Base-by-base conservation (phyloP, 495 filamentous ascomycete genomes). In the Hamigera avellanea region DNA sequence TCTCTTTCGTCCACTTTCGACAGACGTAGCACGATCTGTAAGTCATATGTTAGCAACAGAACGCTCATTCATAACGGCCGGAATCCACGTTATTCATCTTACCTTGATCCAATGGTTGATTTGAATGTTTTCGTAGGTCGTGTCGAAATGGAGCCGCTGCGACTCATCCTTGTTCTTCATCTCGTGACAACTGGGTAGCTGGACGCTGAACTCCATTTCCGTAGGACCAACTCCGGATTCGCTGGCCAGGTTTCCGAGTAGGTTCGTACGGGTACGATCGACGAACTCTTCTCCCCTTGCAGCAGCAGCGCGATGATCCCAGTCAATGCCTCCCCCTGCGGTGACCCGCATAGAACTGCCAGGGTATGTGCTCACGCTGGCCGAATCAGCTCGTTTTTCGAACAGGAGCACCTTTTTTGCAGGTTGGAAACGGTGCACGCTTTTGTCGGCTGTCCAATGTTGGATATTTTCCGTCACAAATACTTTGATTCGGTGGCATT, bases 31-130 rank as follows among this genome's bases (percentile, higher is more conserved):
- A 98, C 86, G 48, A 98, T 91, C 91, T 98, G 42, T 8, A 16
- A 44, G 14, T 16, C 25, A 33, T 37, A 32, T 33, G 27, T 40
- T 34, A 21, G 41, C n/a, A 50, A 40, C 6, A 18, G 16, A 2
- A n/a, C 14, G 8, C 36, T 33, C 5, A 14, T 32, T 21, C 33
- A 2, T 1, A 9, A 19, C n/a, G 6, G 10, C 21, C 21, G 9
- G 4, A 23, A 23, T 23, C 21, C n/a, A n/a, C n/a, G n/a, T n/a
- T 23, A 23, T 4, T 9, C 21, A 23, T 23, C 69, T 33, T 74
- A 93, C 91, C 78, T 98, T 98, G 50, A 98, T 95, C 91, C 93
- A 96, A 53, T 98, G 91, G 48, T 88, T 86, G 32, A 98, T 88
- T 49, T 94, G 86, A 28, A 94, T 94, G 39, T 93, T 91, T 56